Evolutionary conservation across 768 basidiomycete genomes (phyloP), one percentile per base, ranked within the genome.

Genomic region (Hericium coralloides): DNA sequence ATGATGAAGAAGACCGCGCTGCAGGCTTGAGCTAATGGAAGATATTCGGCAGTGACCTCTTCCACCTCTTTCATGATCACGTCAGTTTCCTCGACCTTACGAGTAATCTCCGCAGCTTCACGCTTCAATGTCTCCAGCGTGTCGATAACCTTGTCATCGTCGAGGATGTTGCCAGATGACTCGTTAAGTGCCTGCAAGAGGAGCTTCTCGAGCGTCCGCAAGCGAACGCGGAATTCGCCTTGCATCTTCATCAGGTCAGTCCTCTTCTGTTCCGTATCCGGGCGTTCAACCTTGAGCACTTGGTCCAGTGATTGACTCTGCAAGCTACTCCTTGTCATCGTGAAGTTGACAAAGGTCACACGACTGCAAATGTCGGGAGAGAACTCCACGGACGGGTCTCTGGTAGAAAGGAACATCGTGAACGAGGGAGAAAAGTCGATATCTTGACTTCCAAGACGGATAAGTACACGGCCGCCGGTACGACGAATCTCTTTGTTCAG

Each of bases 401-500:
- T 78, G 12, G 97, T 99, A 2, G 95, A 92, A 47, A 99, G 79
- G 83, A 99, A 99, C 92, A 99, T 95, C 5, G 92, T 97, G 78
- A 99, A 99, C n/a, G 97, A 87, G 6, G 97, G 97, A 0, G 97
- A 99, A 70, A 98, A 98, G 69, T 99, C 97, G 69, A 99, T 98
- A 63, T 99, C 97, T 74, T 99, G 97, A 67, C 80, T 98, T 4
- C 97, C 95, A 20, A 98, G 77, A 38, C 97, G 91, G 60, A 99
- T 97, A 41, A 98, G 82, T 14, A 98, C 94, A 70, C 97, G 92
- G 45, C 97, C 97, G 45, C 97, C 97, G 2, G 97, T 97, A 25
- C 95, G 82, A 38, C 94, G 81, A 52, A 98, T 92, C 72, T 99
- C 97, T 65, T 85, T 92, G 78, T 99, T 99, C 61, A 99, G 79